Evolutionary conservation across 2,329 filamentous ascomycete genomes (phyloP).

Genomic region (Sporothrix humicola): DNA sequence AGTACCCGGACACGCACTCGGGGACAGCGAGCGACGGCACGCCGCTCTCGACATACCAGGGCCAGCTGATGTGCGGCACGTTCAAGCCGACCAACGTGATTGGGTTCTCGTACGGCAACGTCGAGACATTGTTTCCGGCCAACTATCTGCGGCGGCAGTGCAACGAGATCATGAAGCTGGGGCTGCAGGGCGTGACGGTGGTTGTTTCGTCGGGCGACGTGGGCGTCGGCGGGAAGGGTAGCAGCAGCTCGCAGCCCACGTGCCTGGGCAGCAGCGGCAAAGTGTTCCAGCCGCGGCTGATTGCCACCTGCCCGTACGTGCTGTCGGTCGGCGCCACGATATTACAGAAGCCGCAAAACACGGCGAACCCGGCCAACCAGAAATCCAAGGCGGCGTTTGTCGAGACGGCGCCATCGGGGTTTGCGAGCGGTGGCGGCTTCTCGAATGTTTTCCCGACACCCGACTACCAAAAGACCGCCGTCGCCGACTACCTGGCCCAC

Average conservation of each 20-base stretch:
- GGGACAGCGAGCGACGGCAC: constrained; percentile 37
- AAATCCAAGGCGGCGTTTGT: not conserved
- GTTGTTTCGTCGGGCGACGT: constrained; percentile 56
- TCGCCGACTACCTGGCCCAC: constrained; percentile 49
- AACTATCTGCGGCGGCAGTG: constrained; percentile 60
- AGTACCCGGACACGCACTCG: constrained; percentile 52
- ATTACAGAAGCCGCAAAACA: constrained; percentile 39
- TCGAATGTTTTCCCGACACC: constrained; percentile 53
- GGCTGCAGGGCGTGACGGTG: constrained; percentile 55
- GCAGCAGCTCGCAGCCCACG: constrained; percentile 38
- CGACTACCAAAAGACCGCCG: constrained; percentile 50
- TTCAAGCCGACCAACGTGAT: constrained; percentile 61
- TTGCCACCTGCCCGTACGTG: constrained; percentile 52
- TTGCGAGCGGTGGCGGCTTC: constrained; percentile 52
- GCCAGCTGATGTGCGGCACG: constrained; percentile 44
- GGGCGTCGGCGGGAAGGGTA: constrained; percentile 49
- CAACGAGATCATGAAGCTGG: constrained; percentile 59
- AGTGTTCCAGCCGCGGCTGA: constrained; percentile 38
- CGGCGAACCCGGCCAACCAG: constrained; percentile 13
- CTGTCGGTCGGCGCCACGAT: constrained; percentile 60
- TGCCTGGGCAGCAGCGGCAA: constrained; percentile 36
- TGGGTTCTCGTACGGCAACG: constrained; percentile 61
- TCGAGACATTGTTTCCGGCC: constrained; percentile 58
- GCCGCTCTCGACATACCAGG: constrained; percentile 53
- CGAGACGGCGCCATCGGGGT: constrained; percentile 39